phyloP scores from a whole-genome alignment of 2,329 filamentous ascomycete genomes.

The Coleophoma eucalyptorum region DNA sequence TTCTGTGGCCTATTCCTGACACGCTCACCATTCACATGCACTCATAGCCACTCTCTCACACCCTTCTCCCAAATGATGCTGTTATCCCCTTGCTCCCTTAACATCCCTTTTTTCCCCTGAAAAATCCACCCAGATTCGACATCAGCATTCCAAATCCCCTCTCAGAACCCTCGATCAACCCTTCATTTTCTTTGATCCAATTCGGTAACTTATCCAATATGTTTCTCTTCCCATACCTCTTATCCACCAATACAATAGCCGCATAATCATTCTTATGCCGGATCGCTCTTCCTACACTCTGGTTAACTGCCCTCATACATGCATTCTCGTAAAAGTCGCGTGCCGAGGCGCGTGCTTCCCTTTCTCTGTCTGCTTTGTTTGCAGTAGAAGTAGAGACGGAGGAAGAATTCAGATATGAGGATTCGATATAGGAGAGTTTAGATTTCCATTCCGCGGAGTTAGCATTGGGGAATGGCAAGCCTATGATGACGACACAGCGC shows the following conservation, averaged over 20 bases:
- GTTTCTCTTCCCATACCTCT: constrained; percentile 68
- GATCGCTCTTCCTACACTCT: constrained; percentile 91
- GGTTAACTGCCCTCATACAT: constrained; percentile 96
- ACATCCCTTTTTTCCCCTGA: constrained; percentile 43
- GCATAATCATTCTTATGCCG: constrained; percentile 87
- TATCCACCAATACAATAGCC: constrained; percentile 80
- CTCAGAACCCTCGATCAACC: constrained; percentile 51
- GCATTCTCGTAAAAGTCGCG: constrained; percentile 89
- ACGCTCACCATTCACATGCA: background rate
- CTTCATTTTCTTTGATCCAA: constrained; percentile 70
- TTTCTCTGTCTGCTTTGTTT: constrained; percentile 31
- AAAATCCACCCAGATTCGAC: constrained; percentile 54
- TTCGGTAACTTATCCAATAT: constrained; percentile 78
- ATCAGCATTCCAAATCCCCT: constrained; percentile 55
- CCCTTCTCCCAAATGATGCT: background rate
- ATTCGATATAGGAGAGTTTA: constrained; percentile 81
- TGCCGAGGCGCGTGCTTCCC: constrained; percentile 49
- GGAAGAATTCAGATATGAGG: constrained; percentile 39
- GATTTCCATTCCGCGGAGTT: constrained; percentile 90
- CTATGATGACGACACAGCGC: constrained; percentile 85
- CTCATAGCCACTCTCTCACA: background rate
- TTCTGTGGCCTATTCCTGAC: too few relatives aligned
- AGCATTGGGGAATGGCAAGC: constrained; percentile 88
- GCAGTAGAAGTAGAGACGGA: constrained; percentile 1
- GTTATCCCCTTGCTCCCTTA: too few relatives aligned